phyloP scores from a whole-genome alignment of 1,284 basidiomycete species.

The Coniophora puteana region DNA sequence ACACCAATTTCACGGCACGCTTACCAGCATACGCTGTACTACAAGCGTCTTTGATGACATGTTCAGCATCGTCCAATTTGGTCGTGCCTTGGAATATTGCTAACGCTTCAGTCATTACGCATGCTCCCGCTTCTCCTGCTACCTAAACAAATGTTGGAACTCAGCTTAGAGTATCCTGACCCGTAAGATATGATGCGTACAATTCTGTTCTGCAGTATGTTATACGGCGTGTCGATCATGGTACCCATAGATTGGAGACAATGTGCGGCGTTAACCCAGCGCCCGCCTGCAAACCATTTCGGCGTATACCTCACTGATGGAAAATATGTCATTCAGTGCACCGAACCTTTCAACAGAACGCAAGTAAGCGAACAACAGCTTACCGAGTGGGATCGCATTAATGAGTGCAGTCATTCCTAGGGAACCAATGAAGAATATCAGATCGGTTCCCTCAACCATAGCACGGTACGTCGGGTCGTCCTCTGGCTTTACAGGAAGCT shows the following conservation, averaged over 20 bases:
- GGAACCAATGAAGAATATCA: conserved; percentile 1
- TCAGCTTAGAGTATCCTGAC: no score
- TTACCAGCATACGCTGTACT: conserved; percentile 19
- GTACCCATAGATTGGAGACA: not conserved
- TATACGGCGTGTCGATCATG: conserved; percentile 10
- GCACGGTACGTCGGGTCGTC: conserved; percentile 9
- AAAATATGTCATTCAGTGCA: not conserved
- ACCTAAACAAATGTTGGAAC: no score
- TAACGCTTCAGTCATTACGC: conserved; percentile 23
- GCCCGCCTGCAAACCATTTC: conserved; percentile 9
- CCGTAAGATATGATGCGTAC: conserved; percentile 4
- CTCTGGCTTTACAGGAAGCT: conserved; percentile 3
- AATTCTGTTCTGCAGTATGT: conserved; percentile 6
- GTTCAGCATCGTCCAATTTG: conserved; percentile 13
- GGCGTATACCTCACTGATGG: conserved; percentile 7
- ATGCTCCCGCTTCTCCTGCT: conserved; percentile 14
- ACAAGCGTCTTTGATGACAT: conserved; percentile 20
- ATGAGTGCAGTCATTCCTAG: conserved; percentile 8
- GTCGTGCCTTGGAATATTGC: conserved; percentile 11
- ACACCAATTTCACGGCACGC: not conserved
- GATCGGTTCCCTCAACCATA: conserved; percentile 5
- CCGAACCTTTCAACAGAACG: not conserved
- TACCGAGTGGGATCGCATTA: conserved; percentile 8
- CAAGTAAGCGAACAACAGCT: not conserved
- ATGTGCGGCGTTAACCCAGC: conserved; percentile 2